Base-by-base conservation (phyloP, 331 rosid genomes). In the Telfairia occidentalis region DNA sequence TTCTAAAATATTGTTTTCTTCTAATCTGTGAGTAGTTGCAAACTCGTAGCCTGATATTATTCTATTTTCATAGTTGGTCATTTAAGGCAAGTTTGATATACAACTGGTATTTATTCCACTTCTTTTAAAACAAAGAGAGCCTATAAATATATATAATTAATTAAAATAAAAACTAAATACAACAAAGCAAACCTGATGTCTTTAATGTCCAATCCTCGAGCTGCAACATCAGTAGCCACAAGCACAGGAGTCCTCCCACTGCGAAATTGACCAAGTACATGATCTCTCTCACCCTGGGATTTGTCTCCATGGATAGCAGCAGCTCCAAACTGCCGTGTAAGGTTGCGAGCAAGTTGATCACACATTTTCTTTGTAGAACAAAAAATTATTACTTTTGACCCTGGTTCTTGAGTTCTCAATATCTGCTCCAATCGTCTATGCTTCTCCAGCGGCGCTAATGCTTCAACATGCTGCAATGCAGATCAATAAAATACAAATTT, bases 331-430 rank as follows among this genome's bases (percentile, higher is more conserved):
- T 90, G 96, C 64, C 97, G 96, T 1, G 92, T 74, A 55, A 95
- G 96, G 81, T 90, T 95, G 29, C 97, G 97, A 73, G 97, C 84
- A 75, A 95, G 97, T 78, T 92, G 99, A 86, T 95, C 99, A 59
- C 99, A 95, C 99, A 95, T 95, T 86, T 92, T 95, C 88, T 95
- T 92, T 30, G 99, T 95, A 66, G 99, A 95, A 80, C 99, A 95
- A 73, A 95, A 95, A 52, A 95, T 78, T 42, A 95, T 95, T 71
- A 95, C 80, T 81, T 95, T 95, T 19, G 99, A 92, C 26, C 99
- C 99, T 77, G 89, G 91, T 71, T 95, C 99, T 82, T 90, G 96
- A 32, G 99, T 89, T 52, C 96, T 89, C 87, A 95, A 82, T 77
- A 95, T 86, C 85, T 83, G 84, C 83, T 95, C 99, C 84, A 95